Evolutionary conservation across 2,329 filamentous ascomycete genomes (phyloP).

Genomic region (Diaporthe helianthi): DNA sequence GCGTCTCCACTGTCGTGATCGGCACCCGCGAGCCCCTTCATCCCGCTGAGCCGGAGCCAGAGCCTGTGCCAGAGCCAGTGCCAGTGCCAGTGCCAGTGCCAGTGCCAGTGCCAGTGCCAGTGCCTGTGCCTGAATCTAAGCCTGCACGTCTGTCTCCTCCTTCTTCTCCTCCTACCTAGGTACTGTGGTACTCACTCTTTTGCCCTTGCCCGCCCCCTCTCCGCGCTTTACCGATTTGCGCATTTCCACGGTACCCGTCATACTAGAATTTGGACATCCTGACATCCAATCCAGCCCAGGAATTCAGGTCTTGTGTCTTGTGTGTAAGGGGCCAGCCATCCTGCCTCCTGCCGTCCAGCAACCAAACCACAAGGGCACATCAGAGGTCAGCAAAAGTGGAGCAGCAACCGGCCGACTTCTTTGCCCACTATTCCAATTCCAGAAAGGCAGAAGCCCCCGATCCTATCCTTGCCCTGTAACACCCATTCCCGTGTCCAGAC

Average conservation of each 20-base stretch:
- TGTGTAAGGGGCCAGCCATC: conserved; percentile 8
- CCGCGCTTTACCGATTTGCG: background rate
- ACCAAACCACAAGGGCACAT: background rate
- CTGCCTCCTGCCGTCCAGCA: conserved; percentile 20
- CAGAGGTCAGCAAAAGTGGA: conserved; percentile 29
- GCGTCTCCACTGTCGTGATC: conserved; percentile 20
- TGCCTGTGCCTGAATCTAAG: background rate
- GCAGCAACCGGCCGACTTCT: conserved; percentile 26
- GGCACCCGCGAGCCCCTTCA: conserved; percentile 16
- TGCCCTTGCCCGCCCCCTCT: conserved; percentile 4
- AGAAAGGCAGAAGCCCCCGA: conserved; percentile 28
- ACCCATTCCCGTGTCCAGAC: conserved; percentile 21
- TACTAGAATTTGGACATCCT: background rate
- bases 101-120: background rate
- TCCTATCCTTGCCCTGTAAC: conserved; percentile 22
- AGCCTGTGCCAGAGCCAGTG: no score
- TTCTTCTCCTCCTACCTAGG: no score
- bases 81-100: no score
- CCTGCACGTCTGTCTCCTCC: background rate
- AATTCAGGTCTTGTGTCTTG: no score
- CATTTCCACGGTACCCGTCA: conserved; percentile 3
- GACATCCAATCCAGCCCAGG: background rate
- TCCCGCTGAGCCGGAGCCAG: background rate
- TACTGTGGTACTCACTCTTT: no score
- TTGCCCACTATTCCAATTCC: conserved; percentile 29